A percentile compares a stretch with the other conserved stretches of the same genome.
Conservation (phyloP, 2,329 filamentous ascomycete genomes). For the Trichoderma hamatum region DNA sequence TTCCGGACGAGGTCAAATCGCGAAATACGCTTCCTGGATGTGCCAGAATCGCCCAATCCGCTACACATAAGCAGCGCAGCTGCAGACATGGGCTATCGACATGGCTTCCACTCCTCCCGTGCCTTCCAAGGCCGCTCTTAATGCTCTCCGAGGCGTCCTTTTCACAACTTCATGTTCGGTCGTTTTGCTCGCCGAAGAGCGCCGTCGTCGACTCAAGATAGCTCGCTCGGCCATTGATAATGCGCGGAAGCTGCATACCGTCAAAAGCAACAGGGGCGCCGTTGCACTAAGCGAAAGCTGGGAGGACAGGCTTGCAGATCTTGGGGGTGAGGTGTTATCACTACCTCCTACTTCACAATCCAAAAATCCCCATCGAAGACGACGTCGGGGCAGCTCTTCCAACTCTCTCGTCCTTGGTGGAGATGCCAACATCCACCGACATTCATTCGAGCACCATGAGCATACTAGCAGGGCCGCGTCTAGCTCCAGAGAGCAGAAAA, state of each 20-base stretch:
- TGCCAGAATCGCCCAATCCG: neutral
- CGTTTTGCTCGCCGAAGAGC: slow-evolving; percentile 58
- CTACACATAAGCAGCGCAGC: neutral
- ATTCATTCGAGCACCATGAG: neutral
- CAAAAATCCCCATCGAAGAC: slow-evolving; percentile 37
- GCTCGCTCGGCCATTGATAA: slow-evolving; percentile 56
- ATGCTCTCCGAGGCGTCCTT: slow-evolving; percentile 58
- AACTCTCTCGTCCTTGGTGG: neutral
- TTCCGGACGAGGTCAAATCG: neutral
- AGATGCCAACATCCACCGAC: neutral
- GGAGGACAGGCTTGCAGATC: slow-evolving; percentile 29
- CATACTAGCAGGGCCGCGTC: neutral
- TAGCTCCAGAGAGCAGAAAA: neutral
- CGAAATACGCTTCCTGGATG: slow-evolving; percentile 14
- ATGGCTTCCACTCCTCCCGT: slow-evolving; percentile 54
- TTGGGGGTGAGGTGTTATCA: slow-evolving; percentile 35
- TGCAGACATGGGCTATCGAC: slow-evolving; percentile 36
- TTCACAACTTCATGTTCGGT: slow-evolving; percentile 62
- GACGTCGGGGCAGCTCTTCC: slow-evolving; percentile 30
- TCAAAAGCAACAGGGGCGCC: slow-evolving; percentile 38
- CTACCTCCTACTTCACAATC: slow-evolving; percentile 28
- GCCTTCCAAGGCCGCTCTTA: slow-evolving; percentile 58
- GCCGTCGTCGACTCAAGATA: slow-evolving; percentile 56
- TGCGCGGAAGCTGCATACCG: slow-evolving; percentile 53
- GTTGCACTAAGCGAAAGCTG: slow-evolving; percentile 36